A percentile compares a stretch with the other conserved stretches of the same genome.
Conservation (phyloP, 768 basidiomycete species). For the Macrolepiota dolichaula region DNA sequence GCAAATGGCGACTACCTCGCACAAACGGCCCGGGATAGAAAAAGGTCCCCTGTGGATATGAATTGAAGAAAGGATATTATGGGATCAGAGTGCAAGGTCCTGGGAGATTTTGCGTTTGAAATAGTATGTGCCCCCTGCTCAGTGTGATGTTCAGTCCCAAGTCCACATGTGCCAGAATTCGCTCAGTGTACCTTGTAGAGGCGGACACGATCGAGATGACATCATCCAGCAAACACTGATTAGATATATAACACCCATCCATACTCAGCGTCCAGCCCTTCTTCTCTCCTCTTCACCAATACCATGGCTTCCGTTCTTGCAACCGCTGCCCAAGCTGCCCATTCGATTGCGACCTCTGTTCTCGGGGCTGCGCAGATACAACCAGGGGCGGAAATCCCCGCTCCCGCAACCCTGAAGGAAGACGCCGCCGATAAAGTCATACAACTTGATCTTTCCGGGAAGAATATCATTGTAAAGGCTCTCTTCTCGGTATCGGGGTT, state of each 20-base stretch:
- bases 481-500: background rate
- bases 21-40: too few species aligned
- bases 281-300: background rate
- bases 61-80: too few species aligned
- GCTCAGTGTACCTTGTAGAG: background rate
- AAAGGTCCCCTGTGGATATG: too few species aligned
- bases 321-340: conserved; percentile 47
- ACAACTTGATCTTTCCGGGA: conserved; percentile 49
- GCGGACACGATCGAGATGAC: background rate
- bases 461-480: conserved; percentile 61
- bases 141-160: background rate
- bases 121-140: too few species aligned
- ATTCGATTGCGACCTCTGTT: conserved; percentile 49
- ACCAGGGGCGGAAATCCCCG: conserved; percentile 47
- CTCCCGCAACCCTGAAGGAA: conserved; percentile 53
- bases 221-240: background rate
- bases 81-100: too few species aligned
- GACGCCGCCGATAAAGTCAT: conserved; percentile 40
- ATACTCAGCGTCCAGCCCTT: background rate
- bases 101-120: too few species aligned
- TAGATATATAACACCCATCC: background rate
- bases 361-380: conserved; percentile 44
- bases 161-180: background rate
- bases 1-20: background rate
- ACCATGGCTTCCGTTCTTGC: conserved; percentile 47